Percentiles rank a stretch among this genome's conserved stretches.
Evolutionary conservation across 768 basidiomycete genomes (phyloP).

Genomic region (Suillus subaureus): DNA sequence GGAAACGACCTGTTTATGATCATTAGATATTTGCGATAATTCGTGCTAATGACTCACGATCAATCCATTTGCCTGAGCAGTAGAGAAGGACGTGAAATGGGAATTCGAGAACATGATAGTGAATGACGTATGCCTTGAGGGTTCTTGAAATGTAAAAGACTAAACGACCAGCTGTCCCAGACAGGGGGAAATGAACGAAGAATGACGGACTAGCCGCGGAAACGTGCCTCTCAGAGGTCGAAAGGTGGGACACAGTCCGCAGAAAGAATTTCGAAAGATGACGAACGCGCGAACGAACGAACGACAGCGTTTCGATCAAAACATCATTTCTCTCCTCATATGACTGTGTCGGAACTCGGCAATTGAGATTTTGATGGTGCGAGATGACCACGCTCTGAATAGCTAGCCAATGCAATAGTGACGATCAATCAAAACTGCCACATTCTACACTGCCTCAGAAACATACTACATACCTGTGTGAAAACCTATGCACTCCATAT

Average conservation of each 20-base stretch:
- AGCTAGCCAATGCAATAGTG: conserved; percentile 4
- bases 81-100: conserved; percentile 15
- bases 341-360: conserved; percentile 8
- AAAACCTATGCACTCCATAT: conserved; percentile 6
- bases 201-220: conserved; percentile 27
- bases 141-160: conserved; percentile 1
- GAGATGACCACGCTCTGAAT: conserved; percentile 13
- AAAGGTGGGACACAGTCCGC: conserved; percentile 37
- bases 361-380: conserved; percentile 12
- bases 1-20: conserved; percentile 41
- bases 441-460: neutral
- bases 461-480: conserved; percentile 7
- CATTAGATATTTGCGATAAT: neutral
- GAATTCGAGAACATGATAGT: conserved; percentile 11
- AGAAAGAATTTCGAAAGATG: conserved; percentile 18
- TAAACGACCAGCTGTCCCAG: conserved; percentile 16
- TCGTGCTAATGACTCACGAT: conserved; percentile 21
- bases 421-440: conserved; percentile 24
- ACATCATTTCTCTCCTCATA: conserved; percentile 4
- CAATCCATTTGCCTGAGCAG: conserved; percentile 16
- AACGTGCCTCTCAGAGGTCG: conserved; percentile 32
- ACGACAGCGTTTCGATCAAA: conserved; percentile 14
- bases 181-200: conserved; percentile 16
- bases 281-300: conserved; percentile 24
- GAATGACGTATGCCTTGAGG: conserved; percentile 8